Evolutionary conservation across 352 stramenopile species (phyloP), one percentile per base, ranked within the genome.

Genomic region (Phytophthora boehmeriae): DNA sequence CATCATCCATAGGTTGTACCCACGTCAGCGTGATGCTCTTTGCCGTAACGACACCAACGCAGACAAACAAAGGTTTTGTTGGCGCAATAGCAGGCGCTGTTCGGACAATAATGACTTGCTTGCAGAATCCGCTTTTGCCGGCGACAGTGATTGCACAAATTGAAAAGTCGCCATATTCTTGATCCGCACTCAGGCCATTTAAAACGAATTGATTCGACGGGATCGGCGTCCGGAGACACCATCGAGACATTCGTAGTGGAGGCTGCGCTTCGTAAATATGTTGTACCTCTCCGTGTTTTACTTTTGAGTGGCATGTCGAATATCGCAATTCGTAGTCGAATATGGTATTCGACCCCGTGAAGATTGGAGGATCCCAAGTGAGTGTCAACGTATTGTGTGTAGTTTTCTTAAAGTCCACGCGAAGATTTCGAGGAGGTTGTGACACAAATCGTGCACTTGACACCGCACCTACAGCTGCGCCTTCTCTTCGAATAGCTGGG

Each of bases 1-100:
- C 83, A 30, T 78, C 64, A 48, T 92, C 83, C 10, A 87, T 57
- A 1, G 83, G 86, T 11, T 77, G 69, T 2, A 76, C 66, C 86
- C 83, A 94, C 1, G 68, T 80, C 9, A 94, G 53, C 1, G 72
- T 80, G n/a, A 94, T 80, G 2, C 80, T 85, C 11, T 76, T 85
- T 10, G 77, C 80, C 5, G 81, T 90, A 16, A 90, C 72, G 4
- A 77, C 52, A 0, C 78, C 80, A 19, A 73, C 45, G 11, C 54
- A 68, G 11, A 91, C 28, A 50, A 89, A 91, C 9, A 86, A 59
- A 2, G 81, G 76, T 8, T 52, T 51, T 1, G 71, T 77, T 9
- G 83, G 81, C 16, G 75, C 44, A 2, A 75, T 56, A 17, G 80
- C 43, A 13, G 73, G 47, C 4, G 52, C 47, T 14, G 70, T 84